Conservation (phyloP, 2,329 filamentous ascomycete genomes). For the Alternaria infectoria region DNA sequence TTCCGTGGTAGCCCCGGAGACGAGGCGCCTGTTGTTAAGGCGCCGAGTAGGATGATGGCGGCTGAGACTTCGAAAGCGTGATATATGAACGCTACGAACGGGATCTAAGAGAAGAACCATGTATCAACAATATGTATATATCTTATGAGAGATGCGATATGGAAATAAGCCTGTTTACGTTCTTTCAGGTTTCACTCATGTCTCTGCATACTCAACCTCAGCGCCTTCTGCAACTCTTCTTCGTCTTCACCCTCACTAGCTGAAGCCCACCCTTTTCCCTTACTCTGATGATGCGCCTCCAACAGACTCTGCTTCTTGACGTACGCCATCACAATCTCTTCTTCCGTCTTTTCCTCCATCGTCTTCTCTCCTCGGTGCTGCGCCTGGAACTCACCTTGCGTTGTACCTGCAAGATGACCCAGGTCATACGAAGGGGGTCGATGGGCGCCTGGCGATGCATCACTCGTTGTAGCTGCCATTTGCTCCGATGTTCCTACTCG, state of each 20-base stretch:
- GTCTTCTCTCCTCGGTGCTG: constrained; percentile 45
- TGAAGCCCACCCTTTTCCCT: constrained; percentile 3
- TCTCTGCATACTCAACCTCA: background rate
- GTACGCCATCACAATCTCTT: constrained; percentile 76
- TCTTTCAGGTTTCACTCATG: background rate
- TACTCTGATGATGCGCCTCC: constrained; percentile 63
- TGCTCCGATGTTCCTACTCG: background rate
- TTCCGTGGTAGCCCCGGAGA: constrained; percentile 57
- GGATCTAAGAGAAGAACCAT: background rate
- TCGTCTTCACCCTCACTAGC: background rate
- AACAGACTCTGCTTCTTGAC: constrained; percentile 75
- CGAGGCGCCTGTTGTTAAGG: constrained; percentile 35
- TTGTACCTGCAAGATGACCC: background rate
- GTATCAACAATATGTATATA: constrained; percentile 6
- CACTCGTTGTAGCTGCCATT: background rate
- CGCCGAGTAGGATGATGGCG: constrained; percentile 30
- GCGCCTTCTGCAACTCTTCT: background rate
- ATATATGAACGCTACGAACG: background rate
- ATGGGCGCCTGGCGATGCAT: too few species aligned
- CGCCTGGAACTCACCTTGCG: constrained; percentile 1
- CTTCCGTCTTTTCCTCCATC: constrained; percentile 60
- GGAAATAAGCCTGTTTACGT: background rate
- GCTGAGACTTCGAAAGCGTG: constrained; percentile 20
- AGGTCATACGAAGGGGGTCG: background rate
- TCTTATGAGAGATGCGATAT: constrained; percentile 4